phyloP scores from a whole-genome alignment of 179 eudicot genomes.

The Carnegiea gigantea region DNA sequence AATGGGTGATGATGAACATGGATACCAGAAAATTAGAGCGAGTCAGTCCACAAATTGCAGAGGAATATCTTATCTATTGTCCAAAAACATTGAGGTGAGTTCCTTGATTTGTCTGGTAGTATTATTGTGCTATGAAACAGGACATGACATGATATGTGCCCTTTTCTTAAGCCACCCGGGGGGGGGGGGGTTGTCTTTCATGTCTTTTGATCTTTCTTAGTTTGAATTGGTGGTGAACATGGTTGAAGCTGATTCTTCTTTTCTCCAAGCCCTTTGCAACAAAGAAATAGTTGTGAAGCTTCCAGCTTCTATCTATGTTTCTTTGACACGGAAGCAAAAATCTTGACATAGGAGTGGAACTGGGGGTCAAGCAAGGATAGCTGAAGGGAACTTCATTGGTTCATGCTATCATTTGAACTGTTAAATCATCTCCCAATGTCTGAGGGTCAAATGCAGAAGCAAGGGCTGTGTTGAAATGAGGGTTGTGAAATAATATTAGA shows the following conservation, averaged over 20 bases:
- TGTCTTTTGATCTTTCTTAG: not conserved
- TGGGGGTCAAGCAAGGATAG: not conserved
- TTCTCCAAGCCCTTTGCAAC: not conserved
- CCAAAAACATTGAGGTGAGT: conserved; percentile 73
- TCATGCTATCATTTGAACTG: not conserved
- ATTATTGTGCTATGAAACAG: not conserved
- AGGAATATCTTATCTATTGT: conserved; percentile 63
- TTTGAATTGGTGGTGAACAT: not conserved
- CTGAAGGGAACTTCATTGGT: not conserved
- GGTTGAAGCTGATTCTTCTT: not conserved
- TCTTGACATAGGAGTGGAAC: not conserved
- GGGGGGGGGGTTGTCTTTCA: not conserved
- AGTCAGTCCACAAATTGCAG: conserved; percentile 77
- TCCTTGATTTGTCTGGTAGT: conserved; percentile 1
- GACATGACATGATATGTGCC: not conserved
- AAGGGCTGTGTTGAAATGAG: not conserved
- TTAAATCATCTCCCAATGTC: not conserved
- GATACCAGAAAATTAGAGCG: conserved; percentile 85
- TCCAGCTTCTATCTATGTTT: not conserved
- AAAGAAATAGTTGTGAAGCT: not conserved
- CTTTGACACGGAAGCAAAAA: not conserved
- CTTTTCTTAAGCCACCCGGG: too few species aligned
- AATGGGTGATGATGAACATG: conserved; percentile 99
- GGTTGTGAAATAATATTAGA: too few species aligned
- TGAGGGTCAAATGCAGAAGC: not conserved